Evolutionary conservation across 768 basidiomycete species (phyloP).

Genomic region (Trametes villosa): DNA sequence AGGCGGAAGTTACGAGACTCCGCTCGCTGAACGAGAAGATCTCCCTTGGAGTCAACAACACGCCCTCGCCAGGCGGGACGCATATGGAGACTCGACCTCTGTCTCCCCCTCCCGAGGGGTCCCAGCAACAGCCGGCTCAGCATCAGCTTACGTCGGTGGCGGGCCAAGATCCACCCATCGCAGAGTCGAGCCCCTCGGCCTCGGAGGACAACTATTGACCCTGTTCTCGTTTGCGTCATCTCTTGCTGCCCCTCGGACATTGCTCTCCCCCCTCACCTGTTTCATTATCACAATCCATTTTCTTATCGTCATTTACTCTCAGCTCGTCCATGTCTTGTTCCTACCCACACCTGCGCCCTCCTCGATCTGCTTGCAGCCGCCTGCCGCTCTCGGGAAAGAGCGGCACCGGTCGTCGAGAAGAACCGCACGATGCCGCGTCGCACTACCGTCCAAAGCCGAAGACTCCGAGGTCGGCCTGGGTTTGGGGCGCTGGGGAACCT

Average conservation of each 20-base stretch:
- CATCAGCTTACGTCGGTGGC: conserved; percentile 57
- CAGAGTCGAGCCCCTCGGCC: conserved; percentile 55
- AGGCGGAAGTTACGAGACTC: conserved; percentile 71
- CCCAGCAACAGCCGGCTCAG: conserved; percentile 31
- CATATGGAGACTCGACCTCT: conserved; percentile 53
- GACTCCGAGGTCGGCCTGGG: conserved; percentile 34
- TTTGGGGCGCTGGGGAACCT: conserved; percentile 36
- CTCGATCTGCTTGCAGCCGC: conserved; percentile 34
- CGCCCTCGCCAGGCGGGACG: conserved; percentile 57
- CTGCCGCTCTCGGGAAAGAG: conserved; percentile 21
- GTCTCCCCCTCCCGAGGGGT: conserved; percentile 66
- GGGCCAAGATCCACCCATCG: conserved; percentile 64
- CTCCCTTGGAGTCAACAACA: conserved; percentile 62
- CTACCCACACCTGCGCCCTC: conserved; percentile 38
- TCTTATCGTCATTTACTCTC: conserved; percentile 28
- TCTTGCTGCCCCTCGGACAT: conserved; percentile 23
- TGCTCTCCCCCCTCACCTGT: conserved; percentile 22
- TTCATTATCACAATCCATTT: conserved; percentile 24
- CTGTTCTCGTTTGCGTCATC: conserved; percentile 9
- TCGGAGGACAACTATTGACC: conserved; percentile 40
- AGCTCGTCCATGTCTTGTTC: conserved; percentile 32
- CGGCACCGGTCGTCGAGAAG: conserved; percentile 9
- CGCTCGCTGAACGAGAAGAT: conserved; percentile 84
- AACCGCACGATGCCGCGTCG: conserved; percentile 4
- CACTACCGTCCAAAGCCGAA: conserved; percentile 18